Conservation (phyloP, 129 eudicot genomes). For the Tanacetum coccineum region DNA sequence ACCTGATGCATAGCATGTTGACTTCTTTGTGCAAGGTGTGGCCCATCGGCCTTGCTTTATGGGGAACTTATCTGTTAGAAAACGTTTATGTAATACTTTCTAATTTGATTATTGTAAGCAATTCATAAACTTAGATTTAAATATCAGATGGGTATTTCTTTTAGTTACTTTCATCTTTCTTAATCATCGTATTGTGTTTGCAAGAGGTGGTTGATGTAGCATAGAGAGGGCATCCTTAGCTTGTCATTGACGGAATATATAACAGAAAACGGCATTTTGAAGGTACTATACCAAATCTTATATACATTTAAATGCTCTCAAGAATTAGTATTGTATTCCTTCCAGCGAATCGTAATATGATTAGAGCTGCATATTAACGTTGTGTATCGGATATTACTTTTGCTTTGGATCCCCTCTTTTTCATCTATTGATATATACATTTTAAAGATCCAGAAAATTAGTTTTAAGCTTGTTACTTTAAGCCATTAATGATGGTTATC, state of each 20-base stretch:
- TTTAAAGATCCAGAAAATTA: not conserved
- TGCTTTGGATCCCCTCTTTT: not conserved
- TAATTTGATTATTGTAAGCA: not conserved
- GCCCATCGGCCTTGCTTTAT: not conserved
- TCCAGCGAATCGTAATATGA: not conserved
- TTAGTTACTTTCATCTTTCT: constrained; percentile 21
- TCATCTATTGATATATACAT: not conserved
- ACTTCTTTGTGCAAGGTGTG: constrained; percentile 15
- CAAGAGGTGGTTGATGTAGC: constrained; percentile 29
- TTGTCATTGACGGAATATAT: constrained; percentile 46
- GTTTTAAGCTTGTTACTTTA: no score
- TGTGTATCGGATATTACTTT: constrained; percentile 11
- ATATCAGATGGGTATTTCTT: constrained; percentile 13
- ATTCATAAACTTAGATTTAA: constrained; percentile 19
- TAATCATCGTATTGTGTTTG: constrained; percentile 21
- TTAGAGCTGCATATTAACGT: not conserved
- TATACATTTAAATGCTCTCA: constrained; percentile 17
- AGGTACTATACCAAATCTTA: constrained; percentile 52
- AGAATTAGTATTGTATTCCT: constrained; percentile 12
- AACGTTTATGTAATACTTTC: not conserved
- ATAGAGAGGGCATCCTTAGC: constrained; percentile 44
- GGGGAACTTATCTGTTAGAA: not conserved
- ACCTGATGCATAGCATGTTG: not conserved
- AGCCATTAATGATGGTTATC: no score
- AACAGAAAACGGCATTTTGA: constrained; percentile 36